phyloP scores from a whole-genome alignment of 495 filamentous ascomycete species.

The Monascus purpureus region DNA sequence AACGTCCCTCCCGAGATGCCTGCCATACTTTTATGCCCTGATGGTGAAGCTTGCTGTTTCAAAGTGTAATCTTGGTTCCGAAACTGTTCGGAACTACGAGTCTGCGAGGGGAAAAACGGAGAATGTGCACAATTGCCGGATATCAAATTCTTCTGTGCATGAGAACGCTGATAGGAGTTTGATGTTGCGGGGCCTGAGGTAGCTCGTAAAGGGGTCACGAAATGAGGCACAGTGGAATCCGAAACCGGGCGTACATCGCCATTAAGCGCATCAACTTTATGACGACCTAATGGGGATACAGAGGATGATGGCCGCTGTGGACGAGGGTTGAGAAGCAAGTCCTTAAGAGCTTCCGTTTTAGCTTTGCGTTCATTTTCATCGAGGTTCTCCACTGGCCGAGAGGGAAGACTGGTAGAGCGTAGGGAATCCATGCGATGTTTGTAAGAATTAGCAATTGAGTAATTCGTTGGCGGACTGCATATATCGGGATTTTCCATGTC shows the following conservation, averaged over 20 bases:
- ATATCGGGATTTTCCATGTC: constrained; percentile 46
- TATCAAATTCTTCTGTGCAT: constrained; percentile 4
- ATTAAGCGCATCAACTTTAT: constrained; percentile 2
- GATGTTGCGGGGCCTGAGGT: constrained; percentile 22
- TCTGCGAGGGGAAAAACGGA: constrained; percentile 5
- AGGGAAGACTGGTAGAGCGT: constrained; percentile 17
- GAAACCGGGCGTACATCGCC: constrained; percentile 6
- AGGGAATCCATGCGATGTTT: constrained; percentile 50
- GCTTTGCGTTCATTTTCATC: constrained; percentile 26
- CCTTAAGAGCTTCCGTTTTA: constrained; percentile 35
- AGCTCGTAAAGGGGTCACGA: constrained; percentile 24
- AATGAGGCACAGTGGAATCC: constrained; percentile 15
- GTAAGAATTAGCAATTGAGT: constrained; percentile 54
- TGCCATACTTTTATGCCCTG: constrained; percentile 4
- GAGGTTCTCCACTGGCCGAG: constrained; percentile 8
- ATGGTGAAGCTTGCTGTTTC: constrained; percentile 13
- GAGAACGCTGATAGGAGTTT: constrained; percentile 8
- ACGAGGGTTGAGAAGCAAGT: constrained; percentile 30
- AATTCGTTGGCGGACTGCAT: constrained; percentile 36
- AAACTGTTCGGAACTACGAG: constrained; percentile 7
- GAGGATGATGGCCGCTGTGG: constrained; percentile 22
- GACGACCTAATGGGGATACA: constrained; percentile 10
- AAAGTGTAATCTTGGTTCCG: constrained; percentile 11
- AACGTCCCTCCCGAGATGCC: constrained; percentile 3
- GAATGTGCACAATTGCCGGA: constrained; percentile 7